phyloP scores from a whole-genome alignment of 257 asterid species.

The Cinchona pubescens region DNA sequence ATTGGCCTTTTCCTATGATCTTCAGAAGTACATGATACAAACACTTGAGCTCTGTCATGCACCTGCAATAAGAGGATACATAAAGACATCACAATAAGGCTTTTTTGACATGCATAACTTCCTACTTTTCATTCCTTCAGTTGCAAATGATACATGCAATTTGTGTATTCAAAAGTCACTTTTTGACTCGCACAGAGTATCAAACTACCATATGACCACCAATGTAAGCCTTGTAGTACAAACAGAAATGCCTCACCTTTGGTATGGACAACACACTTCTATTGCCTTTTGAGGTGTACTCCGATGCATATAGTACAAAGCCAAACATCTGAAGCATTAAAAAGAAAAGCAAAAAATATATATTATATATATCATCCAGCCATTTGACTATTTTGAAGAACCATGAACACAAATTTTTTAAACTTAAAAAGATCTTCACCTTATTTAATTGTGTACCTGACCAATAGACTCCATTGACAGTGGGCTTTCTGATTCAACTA shows the following conservation, averaged over 20 bases:
- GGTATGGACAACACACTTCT: constrained; percentile 57
- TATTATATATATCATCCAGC: constrained; percentile 14
- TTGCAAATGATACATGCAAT: not conserved
- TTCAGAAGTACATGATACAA: constrained; percentile 65
- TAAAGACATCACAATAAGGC: too few species aligned
- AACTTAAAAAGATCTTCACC: constrained; percentile 9
- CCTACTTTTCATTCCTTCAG: not conserved
- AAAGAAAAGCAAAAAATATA: constrained; percentile 18
- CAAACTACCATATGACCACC: not conserved
- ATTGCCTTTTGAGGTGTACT: constrained; percentile 52
- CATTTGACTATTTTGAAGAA: constrained; percentile 20
- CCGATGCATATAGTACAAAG: constrained; percentile 65
- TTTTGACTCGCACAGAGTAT: not conserved
- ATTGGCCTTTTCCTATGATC: constrained; percentile 48
- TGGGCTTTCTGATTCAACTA: constrained; percentile 62
- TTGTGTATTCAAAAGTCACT: not conserved
- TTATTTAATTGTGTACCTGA: constrained; percentile 62
- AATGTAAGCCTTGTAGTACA: not conserved
- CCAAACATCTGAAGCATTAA: constrained; percentile 78
- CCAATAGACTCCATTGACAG: constrained; percentile 80
- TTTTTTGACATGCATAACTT: not conserved
- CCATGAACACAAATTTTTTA: not conserved
- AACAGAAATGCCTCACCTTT: constrained; percentile 47
- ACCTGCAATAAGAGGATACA: constrained; percentile 49
- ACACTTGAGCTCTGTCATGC: constrained; percentile 95